phyloP scores from a whole-genome alignment of 257 asterid species.

The Penstemon newberryi region DNA sequence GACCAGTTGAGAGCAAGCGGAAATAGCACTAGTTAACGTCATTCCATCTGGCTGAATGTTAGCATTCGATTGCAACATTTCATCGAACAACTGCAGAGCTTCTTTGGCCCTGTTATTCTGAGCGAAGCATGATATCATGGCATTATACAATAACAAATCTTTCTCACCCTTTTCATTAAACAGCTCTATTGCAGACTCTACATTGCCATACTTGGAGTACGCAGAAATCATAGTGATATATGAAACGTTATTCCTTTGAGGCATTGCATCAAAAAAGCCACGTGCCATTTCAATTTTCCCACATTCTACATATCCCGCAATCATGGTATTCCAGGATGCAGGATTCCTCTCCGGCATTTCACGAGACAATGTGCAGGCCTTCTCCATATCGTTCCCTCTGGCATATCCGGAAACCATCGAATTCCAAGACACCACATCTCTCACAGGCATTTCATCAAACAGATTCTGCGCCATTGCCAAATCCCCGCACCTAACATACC shows the following conservation, averaged over 20 bases:
- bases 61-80: constrained; percentile 50
- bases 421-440: constrained; percentile 75
- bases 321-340: constrained; percentile 82
- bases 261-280: constrained; percentile 67
- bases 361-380: constrained; percentile 55
- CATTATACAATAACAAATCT: constrained; percentile 53
- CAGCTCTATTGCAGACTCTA: constrained; percentile 61
- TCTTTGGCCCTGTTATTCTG: constrained; percentile 67
- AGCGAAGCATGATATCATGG: constrained; percentile 84
- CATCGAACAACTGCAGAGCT: constrained; percentile 67
- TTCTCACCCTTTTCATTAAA: constrained; percentile 43
- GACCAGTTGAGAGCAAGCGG: constrained; percentile 87
- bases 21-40: constrained; percentile 71
- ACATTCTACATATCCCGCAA: constrained; percentile 57
- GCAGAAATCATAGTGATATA: constrained; percentile 78
- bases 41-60: constrained; percentile 60
- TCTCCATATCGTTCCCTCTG: constrained; percentile 57
- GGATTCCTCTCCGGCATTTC: constrained; percentile 66
- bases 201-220: constrained; percentile 62
- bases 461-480: constrained; percentile 55
- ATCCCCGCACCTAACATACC: constrained; percentile 59
- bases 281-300: constrained; percentile 66
- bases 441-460: constrained; percentile 75
- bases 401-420: constrained; percentile 68
- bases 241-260: constrained; percentile 54